Percentiles rank a stretch among this genome's conserved stretches.
phyloP scores from a whole-genome alignment of 306 rosid species.

The Neltuma alba region DNA sequence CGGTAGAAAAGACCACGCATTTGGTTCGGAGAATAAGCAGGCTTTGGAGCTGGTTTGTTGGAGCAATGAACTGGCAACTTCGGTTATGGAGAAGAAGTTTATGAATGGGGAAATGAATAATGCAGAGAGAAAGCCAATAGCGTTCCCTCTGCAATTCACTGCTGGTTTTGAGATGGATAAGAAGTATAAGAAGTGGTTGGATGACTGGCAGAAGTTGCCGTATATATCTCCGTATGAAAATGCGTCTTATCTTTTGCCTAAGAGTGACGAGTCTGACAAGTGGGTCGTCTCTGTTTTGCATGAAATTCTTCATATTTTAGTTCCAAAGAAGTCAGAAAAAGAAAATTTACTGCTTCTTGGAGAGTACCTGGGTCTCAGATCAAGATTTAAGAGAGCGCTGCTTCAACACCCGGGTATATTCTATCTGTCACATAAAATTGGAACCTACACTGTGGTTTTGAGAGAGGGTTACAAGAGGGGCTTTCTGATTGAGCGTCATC shows the following conservation, averaged over 20 bases:
- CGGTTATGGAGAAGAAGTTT: conserved; percentile 57
- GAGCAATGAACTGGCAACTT: conserved; percentile 61
- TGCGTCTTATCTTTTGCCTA: conserved; percentile 53
- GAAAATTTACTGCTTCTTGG: conserved; percentile 65
- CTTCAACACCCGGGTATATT: conserved; percentile 82
- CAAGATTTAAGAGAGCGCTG: conserved; percentile 76
- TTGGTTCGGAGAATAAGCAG: conserved; percentile 27
- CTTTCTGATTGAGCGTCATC: conserved; percentile 55
- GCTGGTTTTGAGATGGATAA: conserved; percentile 78
- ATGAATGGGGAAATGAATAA: not conserved
- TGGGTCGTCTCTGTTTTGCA: conserved; percentile 81
- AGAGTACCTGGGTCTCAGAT: conserved; percentile 73
- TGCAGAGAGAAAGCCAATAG: conserved; percentile 30
- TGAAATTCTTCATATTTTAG: conserved; percentile 76
- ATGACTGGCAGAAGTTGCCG: conserved; percentile 77
- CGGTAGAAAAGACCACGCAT: conserved; percentile 13
- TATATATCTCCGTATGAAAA: conserved; percentile 81
- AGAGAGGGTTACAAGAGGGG: conserved; percentile 87
- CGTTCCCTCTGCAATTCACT: conserved; percentile 64
- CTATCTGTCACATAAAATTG: conserved; percentile 70
- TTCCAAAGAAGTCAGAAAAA: conserved; percentile 73
- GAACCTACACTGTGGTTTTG: conserved; percentile 72
- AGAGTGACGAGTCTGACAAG: conserved; percentile 73
- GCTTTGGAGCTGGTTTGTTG: conserved; percentile 86
- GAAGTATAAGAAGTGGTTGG: conserved; percentile 73